Evolutionary conservation across 495 filamentous ascomycete genomes (phyloP).

Genomic region (Bacidia gigantensis): DNA sequence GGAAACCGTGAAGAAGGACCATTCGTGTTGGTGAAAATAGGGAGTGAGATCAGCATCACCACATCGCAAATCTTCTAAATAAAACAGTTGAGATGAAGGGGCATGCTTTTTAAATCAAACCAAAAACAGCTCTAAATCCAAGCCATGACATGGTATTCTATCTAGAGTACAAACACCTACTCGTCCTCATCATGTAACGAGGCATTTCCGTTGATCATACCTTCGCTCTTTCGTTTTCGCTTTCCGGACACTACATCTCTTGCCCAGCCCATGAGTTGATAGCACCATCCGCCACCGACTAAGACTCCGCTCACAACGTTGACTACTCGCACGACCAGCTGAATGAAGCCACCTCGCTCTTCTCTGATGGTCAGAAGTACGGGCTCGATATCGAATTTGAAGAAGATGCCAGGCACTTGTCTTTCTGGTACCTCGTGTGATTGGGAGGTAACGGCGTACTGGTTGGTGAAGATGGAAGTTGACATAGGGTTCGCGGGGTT

Average conservation of each 20-base stretch:
- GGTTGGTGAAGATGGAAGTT: constrained; percentile 73
- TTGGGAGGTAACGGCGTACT: constrained; percentile 93
- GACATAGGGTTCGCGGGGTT: constrained; percentile 17
- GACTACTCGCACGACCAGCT: constrained; percentile 60
- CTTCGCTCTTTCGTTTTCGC: constrained; percentile 40
- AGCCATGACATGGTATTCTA: neutral
- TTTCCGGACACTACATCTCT: constrained; percentile 28
- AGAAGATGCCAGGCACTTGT: constrained; percentile 80
- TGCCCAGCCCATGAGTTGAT: constrained; percentile 46
- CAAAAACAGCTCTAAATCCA: neutral
- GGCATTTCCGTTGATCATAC: constrained; percentile 40
- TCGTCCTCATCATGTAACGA: constrained; percentile 14
- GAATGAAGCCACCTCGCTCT: constrained; percentile 57
- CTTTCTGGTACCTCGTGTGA: constrained; percentile 51
- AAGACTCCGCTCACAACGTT: constrained; percentile 52
- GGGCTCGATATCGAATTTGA: constrained; percentile 99
- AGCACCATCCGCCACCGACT: constrained; percentile 49
- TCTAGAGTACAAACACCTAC: neutral
- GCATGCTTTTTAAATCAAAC: no score
- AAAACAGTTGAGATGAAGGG: no score
- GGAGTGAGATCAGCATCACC: no score
- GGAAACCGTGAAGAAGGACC: no score
- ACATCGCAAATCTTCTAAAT: no score
- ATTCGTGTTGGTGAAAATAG: no score
- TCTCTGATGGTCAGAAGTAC: constrained; percentile 78